Evolutionary conservation across 2,329 filamentous ascomycete species (phyloP).

Genomic region (Aspergillus novoparasiticus): DNA sequence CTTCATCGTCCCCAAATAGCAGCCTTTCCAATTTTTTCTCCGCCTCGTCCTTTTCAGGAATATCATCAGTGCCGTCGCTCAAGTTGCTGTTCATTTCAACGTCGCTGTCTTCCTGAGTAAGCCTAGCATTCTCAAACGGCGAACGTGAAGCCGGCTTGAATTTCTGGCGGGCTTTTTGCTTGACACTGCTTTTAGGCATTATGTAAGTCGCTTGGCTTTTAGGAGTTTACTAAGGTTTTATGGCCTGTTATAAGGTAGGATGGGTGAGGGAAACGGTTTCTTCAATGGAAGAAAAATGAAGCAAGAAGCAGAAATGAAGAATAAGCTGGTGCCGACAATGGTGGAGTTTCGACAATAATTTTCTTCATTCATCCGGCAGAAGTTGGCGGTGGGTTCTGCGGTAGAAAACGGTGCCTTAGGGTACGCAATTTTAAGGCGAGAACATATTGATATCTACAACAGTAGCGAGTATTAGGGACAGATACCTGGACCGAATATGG

Average conservation of each 20-base stretch:
- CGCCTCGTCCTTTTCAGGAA: conserved; percentile 72
- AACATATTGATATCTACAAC: not conserved
- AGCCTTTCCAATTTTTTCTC: conserved; percentile 85
- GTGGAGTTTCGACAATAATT: conserved; percentile 31
- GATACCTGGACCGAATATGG: not conserved
- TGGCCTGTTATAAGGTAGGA: not conserved
- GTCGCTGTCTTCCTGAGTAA: conserved; percentile 24
- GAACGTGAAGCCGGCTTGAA: conserved; percentile 24
- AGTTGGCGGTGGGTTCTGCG: conserved; percentile 31
- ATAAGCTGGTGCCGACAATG: not conserved
- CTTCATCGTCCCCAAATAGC: conserved; percentile 84
- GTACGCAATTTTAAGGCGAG: not conserved
- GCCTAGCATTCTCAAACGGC: conserved; percentile 26
- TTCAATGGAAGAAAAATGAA: not conserved
- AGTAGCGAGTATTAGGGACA: not conserved
- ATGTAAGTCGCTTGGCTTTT: not conserved
- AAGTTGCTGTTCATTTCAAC: conserved; percentile 31
- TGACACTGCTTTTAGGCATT: conserved; percentile 33
- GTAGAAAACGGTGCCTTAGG: conserved; percentile 17
- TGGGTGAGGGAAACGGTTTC: not conserved
- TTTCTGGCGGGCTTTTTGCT: conserved; percentile 34
- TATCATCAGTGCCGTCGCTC: conserved; percentile 26
- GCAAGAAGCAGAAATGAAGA: not conserved
- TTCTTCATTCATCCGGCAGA: conserved; percentile 35
- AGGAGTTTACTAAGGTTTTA: not conserved